Conservation (phyloP, 305 asterid species). For the Coffea humblotiana region DNA sequence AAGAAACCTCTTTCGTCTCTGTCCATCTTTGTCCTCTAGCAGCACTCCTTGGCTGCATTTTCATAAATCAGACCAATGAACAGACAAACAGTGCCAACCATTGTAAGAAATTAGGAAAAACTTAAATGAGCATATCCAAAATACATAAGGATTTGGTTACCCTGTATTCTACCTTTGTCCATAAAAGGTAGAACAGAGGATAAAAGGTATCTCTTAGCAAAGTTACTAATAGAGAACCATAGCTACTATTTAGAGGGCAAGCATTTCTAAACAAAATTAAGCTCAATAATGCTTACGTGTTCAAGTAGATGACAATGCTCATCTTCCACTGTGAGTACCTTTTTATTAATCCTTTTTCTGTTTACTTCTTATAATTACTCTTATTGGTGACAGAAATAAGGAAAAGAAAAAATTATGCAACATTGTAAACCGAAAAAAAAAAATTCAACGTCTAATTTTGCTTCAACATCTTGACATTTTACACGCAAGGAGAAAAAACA, state of each 20-base stretch:
- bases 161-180: background rate
- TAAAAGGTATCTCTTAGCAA: background rate
- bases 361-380: too few relatives aligned
- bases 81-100: background rate
- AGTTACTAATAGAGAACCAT: background rate
- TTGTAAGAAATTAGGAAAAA: background rate
- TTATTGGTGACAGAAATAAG: background rate
- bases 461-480: background rate
- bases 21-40: conserved; percentile 49
- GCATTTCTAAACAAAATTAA: background rate
- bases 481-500: background rate
- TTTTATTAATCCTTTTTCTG: too few relatives aligned
- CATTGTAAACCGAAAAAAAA: background rate
- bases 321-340: too few relatives aligned
- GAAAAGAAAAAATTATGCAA: background rate
- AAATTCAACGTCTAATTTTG: background rate
- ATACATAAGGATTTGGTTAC: background rate
- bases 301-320: background rate
- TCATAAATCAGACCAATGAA: conserved; percentile 7
- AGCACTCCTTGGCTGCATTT: conserved; percentile 48
- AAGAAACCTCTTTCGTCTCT: conserved; percentile 35
- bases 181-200: background rate
- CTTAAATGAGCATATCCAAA: background rate
- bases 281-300: too few relatives aligned
- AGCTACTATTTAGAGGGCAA: background rate